Conservation (phyloP, 2,329 filamentous ascomycete genomes). For the Trichoderma koningiopsis region DNA sequence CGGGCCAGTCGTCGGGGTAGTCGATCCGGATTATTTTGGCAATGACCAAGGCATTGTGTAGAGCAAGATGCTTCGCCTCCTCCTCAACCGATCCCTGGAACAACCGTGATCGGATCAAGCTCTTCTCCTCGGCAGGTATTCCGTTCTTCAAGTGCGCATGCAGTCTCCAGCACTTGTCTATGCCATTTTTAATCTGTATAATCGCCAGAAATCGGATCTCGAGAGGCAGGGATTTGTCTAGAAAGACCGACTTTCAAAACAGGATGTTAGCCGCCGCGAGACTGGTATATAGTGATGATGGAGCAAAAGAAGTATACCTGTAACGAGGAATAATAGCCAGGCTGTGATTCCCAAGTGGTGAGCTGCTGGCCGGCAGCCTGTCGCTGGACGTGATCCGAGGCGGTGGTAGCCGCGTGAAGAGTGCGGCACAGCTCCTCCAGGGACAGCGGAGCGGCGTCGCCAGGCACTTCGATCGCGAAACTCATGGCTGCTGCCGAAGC, state of each 20-base stretch:
- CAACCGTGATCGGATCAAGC: constrained; percentile 71
- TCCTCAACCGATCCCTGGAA: constrained; percentile 79
- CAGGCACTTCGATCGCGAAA: constrained; percentile 75
- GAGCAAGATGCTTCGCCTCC: constrained; percentile 70
- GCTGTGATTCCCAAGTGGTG: constrained; percentile 67
- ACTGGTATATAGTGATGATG: background rate
- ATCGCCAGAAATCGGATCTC: constrained; percentile 86
- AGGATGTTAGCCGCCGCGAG: background rate
- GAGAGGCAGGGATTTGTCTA: constrained; percentile 74
- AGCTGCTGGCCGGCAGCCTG: constrained; percentile 72
- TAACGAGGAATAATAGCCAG: constrained; percentile 67
- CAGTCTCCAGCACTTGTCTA: constrained; percentile 89
- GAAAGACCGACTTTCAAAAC: constrained; percentile 61
- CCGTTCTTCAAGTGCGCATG: constrained; percentile 62
- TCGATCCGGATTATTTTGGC: constrained; percentile 89
- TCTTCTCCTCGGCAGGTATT: constrained; percentile 74
- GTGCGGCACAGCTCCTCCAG: constrained; percentile 65
- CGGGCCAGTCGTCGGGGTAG: constrained; percentile 83
- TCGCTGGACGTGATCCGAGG: constrained; percentile 62
- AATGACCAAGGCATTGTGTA: constrained; percentile 85
- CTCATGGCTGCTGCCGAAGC: constrained; percentile 53
- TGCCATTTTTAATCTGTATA: constrained; percentile 94
- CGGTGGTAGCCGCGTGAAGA: constrained; percentile 64
- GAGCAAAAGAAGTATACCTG: constrained; percentile 55
- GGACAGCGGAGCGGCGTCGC: constrained; percentile 74